Evolutionary conservation across 106 monocot species (phyloP), one percentile per base, ranked within the genome.

Genomic region (Cymbidium sinense): DNA sequence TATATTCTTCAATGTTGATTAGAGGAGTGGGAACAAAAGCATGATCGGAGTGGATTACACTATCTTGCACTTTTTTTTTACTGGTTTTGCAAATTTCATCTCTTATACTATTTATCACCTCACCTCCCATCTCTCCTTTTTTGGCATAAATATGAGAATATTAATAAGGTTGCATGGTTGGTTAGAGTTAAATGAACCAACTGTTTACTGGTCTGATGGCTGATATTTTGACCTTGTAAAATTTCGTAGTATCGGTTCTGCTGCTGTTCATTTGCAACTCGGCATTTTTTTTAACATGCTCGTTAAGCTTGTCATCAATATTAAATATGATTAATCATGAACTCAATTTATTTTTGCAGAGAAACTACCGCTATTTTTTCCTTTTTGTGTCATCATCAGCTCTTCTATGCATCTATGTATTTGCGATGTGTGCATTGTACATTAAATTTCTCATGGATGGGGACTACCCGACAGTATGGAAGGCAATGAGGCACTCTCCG

Each of bases 361-460:
- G 98, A 28, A 99, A 99, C 76, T 99, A 94, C 70, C 90, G 94
- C 30, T 94, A 84, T 77, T 96, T 96, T 85, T 96, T 94, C 88
- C 69, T 94, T 77, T 96, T 94, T 72, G 94, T 96, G 9, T 90
- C 92, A 23, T 94, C 90, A 2, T 78, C 98, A 65, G 81, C 88
- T 77, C 80, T 94, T 70, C 94, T 99, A 19, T 99, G 98, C 86
- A 85, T 99, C 79, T 99, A 83, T 76, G 90, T 99, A 9, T 99
- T 99, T 79, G 81, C 87, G 21, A 92, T 92, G 90, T 94, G 89
- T 7, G 91, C 94, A 25, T 34, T 98, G 70, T 88, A 94, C 85
- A 93, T 98, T 79, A 94, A 94, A 79, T 88, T 92, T 79, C 88
- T 99, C 36, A 99, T 92, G 92, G 90, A 94, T 79, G 98, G 67